phyloP scores from a whole-genome alignment of 768 basidiomycete genomes.

The Hypholoma sublateritium region DNA sequence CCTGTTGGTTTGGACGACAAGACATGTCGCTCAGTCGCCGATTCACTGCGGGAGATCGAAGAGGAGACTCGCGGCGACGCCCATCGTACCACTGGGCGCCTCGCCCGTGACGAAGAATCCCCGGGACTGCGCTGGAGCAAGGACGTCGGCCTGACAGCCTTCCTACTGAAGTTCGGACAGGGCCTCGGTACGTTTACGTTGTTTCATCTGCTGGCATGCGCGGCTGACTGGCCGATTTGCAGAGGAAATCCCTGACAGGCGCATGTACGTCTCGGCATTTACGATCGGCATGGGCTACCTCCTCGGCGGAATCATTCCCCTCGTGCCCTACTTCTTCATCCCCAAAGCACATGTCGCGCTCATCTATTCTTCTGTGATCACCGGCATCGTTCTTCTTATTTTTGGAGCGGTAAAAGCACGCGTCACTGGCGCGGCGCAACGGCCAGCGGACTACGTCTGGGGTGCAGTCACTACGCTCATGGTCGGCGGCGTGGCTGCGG shows the following conservation, averaged over 20 bases:
- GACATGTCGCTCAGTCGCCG: slow-evolving; percentile 77
- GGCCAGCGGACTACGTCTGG: slow-evolving; percentile 72
- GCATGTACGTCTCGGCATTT: slow-evolving; percentile 88
- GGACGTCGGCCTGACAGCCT: slow-evolving; percentile 86
- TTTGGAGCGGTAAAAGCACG: slow-evolving; percentile 92
- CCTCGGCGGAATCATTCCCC: slow-evolving; percentile 88
- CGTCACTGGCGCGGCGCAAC: slow-evolving; percentile 77
- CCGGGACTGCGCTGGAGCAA: slow-evolving; percentile 64
- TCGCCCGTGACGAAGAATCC: slow-evolving; percentile 51
- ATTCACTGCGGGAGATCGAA: slow-evolving; percentile 70
- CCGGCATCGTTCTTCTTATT: slow-evolving; percentile 80
- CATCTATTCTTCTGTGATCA: slow-evolving; percentile 75
- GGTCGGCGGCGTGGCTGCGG: slow-evolving; percentile 91
- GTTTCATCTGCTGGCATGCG: too few relatives aligned
- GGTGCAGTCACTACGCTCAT: slow-evolving; percentile 85
- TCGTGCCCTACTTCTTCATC: slow-evolving; percentile 92
- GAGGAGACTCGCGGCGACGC: slow-evolving; percentile 32
- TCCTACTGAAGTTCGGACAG: slow-evolving; percentile 95
- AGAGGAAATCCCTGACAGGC: slow-evolving; percentile 87
- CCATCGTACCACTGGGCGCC: slow-evolving; percentile 5
- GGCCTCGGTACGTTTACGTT: slow-evolving; percentile 64
- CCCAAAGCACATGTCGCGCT: slow-evolving; percentile 64
- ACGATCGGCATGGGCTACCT: slow-evolving; percentile 97
- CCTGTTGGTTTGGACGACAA: slow-evolving; percentile 88
- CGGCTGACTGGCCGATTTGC: slow-evolving; percentile 5